These are phyloP conservation scores for Plantago coronopus DNA, from an alignment of 305 asterid genomes.

Conservation along the genomic window DNA sequence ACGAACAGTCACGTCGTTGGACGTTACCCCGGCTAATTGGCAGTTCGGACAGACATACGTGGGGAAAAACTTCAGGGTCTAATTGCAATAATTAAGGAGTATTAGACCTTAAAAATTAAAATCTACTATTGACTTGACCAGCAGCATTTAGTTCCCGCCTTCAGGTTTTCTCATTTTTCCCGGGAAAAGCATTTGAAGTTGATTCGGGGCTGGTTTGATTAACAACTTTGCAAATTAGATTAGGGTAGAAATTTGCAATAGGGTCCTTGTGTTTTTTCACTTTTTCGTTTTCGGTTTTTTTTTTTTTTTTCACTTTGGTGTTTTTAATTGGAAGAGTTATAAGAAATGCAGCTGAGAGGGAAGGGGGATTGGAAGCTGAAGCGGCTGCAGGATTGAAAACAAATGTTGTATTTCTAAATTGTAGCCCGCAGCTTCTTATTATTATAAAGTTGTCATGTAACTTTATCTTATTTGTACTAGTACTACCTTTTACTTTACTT, in stretches of 20 bases:
- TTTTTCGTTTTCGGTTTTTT: not conserved
- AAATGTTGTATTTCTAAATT: conserved; percentile 23
- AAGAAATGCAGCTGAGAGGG: not conserved
- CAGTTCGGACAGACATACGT: conserved; percentile 54
- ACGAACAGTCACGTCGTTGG: conserved; percentile 32
- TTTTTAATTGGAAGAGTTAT: conserved; percentile 9
- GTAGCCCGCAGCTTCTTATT: conserved; percentile 59
- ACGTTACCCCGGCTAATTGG: conserved; percentile 52
- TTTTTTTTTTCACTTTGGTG: not conserved
- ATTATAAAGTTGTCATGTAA: not conserved
- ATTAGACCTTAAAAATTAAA: no score
- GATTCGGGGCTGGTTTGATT: not conserved
- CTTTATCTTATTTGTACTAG: no score
- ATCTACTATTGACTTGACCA: no score
- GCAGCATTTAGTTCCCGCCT: conserved; percentile 14
- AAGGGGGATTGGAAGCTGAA: conserved; percentile 32
- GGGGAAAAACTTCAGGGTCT: conserved; percentile 44
- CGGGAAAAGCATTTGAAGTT: conserved; percentile 32
- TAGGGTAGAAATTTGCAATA: conserved; percentile 18
- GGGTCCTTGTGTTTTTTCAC: conserved; percentile 8
- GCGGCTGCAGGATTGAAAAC: conserved; percentile 43
- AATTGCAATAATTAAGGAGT: not conserved
- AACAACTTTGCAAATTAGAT: not conserved
- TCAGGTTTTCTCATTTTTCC: conserved; percentile 37
- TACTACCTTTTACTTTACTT: not conserved